Evolutionary conservation across 163 green algal species (phyloP).

Genomic region (Coccomyxa subellipsoidea): DNA sequence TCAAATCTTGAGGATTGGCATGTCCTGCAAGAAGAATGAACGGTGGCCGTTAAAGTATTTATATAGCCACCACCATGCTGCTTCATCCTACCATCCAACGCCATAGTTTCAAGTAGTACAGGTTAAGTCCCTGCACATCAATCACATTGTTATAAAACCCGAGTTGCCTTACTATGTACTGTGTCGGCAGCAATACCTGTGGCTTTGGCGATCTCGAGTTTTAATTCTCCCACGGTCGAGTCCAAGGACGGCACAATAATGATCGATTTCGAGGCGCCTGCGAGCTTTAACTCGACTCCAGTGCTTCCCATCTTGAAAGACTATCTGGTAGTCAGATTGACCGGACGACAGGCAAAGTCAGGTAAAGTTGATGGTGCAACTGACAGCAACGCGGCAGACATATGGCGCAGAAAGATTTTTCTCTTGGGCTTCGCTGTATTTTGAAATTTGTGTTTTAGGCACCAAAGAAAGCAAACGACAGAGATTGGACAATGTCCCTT

Average conservation of each 20-base stretch:
- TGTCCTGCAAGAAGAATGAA: neutral
- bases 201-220: neutral
- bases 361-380: neutral
- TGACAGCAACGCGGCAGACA: too few species aligned
- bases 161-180: neutral
- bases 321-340: too few species aligned
- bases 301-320: neutral
- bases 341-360: too few species aligned
- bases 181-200: neutral
- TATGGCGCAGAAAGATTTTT: neutral
- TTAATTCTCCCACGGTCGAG: neutral
- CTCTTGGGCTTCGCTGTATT: neutral
- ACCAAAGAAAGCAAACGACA: too few species aligned
- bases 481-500: too few species aligned
- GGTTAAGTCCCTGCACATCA: too few species aligned
- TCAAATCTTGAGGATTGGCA: slow-evolving; percentile 10
- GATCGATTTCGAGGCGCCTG: neutral
- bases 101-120: neutral
- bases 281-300: neutral
- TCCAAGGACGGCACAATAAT: neutral
- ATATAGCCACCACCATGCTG: neutral
- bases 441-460: too few species aligned
- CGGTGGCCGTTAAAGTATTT: neutral
- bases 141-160: too few species aligned
- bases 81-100: neutral